Evolutionary conservation across 1,139 yeast species (phyloP), one percentile per base, ranked within the genome.

Genomic region (Diutina catenulata): DNA sequence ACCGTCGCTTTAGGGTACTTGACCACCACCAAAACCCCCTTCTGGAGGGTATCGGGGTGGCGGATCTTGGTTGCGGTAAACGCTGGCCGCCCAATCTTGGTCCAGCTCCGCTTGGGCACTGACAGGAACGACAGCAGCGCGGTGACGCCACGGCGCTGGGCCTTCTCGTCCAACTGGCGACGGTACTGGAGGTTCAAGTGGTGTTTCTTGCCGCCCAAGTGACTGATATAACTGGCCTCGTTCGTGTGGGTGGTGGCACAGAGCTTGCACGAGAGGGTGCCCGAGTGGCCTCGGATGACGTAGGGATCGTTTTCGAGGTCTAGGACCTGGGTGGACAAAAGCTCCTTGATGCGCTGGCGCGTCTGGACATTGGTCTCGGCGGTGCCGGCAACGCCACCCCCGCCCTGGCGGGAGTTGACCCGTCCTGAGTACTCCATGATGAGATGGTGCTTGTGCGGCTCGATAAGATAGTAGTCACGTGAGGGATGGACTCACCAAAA

Each of bases 141-240:
- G 27, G 15, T 11, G 5, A 9, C 15, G 3, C 15, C 25, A 10
- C 8, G 14, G 2, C 10, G 40, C 39, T 38, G 43, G 33, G 46
- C 45, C 42, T 56, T 60, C 42, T 64, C 72, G 43, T 70, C 76
- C 39, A 56, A 47, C 29, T 61, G 56, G 36, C 72, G 61, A 40
- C 94, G 60, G 41, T 74, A 67, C 46, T 78, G 80, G 33, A 84
- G 60, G 46, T 77, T 80, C 46, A 75, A 54, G 50, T 74, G 81
- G 53, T 86, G 95, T 53, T 79, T 80, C 43, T 72, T 67, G 3
- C 94, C 95, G 37, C 84, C 81, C 3, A 87, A 68, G 49, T 86
- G 95, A 2, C 87, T 69, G 14, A 84, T 62, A 50, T 82, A 86
- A 7, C 87, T 77, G n/a, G 83, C 72, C 43, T 80, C 88, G 24